These are phyloP conservation scores for Pyrus pyrifolia DNA, from an alignment of 306 rosid genomes.

Conservation along the genomic window DNA sequence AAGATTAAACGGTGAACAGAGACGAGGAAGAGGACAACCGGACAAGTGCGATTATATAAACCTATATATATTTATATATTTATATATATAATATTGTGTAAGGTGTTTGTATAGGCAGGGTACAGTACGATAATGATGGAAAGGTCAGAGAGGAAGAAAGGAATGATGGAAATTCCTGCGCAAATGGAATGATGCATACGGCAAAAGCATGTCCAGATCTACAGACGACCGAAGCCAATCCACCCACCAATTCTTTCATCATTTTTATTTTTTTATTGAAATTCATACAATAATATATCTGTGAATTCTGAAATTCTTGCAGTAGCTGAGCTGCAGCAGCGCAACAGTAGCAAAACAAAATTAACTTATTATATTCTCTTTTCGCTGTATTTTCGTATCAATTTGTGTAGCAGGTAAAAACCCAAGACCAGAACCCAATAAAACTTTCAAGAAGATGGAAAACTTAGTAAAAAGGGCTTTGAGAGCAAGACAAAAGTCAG, in stretches of 20 bases:
- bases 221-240: not conserved
- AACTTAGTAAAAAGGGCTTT: not conserved
- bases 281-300: not conserved
- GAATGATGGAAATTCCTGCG: slow-evolving; percentile 51
- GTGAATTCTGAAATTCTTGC: slow-evolving; percentile 9
- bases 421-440: not conserved
- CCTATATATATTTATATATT: no score
- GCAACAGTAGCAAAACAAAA: slow-evolving; percentile 2
- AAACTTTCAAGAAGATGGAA: not conserved
- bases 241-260: not conserved
- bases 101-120: not conserved
- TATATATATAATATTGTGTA: not conserved
- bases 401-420: not conserved
- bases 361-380: not conserved
- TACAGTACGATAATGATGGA: slow-evolving; percentile 22
- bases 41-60: no score
- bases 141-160: slow-evolving; percentile 17
- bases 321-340: not conserved
- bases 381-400: not conserved
- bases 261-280: not conserved
- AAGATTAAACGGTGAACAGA: not conserved
- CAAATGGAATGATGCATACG: slow-evolving; percentile 46
- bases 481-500: slow-evolving; percentile 11
- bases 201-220: slow-evolving; percentile 23
- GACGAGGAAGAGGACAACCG: no score